Evolutionary conservation across 257 asterid species (phyloP), one percentile per base, ranked within the genome.

Genomic region (Gardenia jasminoides): DNA sequence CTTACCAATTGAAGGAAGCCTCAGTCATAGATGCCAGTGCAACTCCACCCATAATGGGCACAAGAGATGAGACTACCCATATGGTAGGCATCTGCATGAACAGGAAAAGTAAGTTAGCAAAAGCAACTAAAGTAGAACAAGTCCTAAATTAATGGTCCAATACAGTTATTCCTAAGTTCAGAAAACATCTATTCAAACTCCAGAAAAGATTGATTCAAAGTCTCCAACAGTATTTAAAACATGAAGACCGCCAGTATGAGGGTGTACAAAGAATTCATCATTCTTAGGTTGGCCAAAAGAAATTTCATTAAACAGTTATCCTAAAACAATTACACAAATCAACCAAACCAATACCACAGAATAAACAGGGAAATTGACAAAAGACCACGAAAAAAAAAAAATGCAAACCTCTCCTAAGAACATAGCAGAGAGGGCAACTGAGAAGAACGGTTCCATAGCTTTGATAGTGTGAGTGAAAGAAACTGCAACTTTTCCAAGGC

Each of bases 401-500:
- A 62, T 64, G 70, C 83, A 66, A 76, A 94, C 97, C 96, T 91
- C 93, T 31, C 97, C 94, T 16, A 94, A 86, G 80, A 94, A 93
- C 93, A 91, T 91, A 20, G 97, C 92, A 54, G 98, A 94, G 78
- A 94, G 96, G 79, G 89, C 46, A 76, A 94, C 98, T 4, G 98
- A 94, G 87, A 94, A 94, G 89, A 94, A 94, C 44, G 97, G 98
- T 87, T 92, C 98, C 97, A 89, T 92, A 65, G 97, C 97, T 84
- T 94, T 94, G 56, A 94, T 89, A 9, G 98, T 94, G 88, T 94
- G 97, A 72, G 98, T 92, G 86, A 92, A 94, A 8, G 98, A 94
- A 82, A 94, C 97, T 2, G 98, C 80, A 86, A 94, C 97, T 89
- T 90, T 89, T 72, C 98, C 98, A 26, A 94, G 97, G 82, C 98